Conservation (phyloP, 1,139 yeast genomes). For the Yamadazyma kanchanaburiensis region DNA sequence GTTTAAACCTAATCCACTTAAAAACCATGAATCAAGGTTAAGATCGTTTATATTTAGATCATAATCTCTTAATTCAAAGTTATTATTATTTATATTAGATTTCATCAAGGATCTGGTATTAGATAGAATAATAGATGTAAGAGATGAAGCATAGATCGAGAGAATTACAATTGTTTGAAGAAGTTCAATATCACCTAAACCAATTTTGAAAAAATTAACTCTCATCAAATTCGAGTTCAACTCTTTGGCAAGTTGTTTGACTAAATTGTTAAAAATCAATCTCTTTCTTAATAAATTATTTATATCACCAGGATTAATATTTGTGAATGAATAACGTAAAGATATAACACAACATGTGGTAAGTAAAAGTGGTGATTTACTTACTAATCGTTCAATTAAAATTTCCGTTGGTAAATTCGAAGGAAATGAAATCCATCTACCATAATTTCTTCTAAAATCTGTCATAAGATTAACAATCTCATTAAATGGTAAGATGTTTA, state of each 20-base stretch:
- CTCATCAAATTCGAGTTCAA: slow-evolving; percentile 39
- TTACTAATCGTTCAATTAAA: slow-evolving; percentile 50
- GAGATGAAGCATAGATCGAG: slow-evolving; percentile 57
- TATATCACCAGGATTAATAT: slow-evolving; percentile 21
- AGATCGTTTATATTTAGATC: slow-evolving; percentile 16
- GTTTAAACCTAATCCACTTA: slow-evolving; percentile 57
- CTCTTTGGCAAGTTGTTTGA: slow-evolving; percentile 36
- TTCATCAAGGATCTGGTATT: slow-evolving; percentile 10
- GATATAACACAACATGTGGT: slow-evolving; percentile 67
- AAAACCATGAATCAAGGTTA: slow-evolving; percentile 57
- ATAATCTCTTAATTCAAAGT: slow-evolving; percentile 15
- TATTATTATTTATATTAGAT: slow-evolving; percentile 9
- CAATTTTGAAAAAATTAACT: slow-evolving; percentile 12
- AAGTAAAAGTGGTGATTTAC: slow-evolving; percentile 57
- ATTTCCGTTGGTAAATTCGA: slow-evolving; percentile 46
- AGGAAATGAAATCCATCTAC: slow-evolving; percentile 78
- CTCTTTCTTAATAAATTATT: slow-evolving; percentile 17
- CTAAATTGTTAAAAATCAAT: slow-evolving; percentile 21
- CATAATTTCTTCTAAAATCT: slow-evolving; percentile 64
- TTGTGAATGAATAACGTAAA: slow-evolving; percentile 42
- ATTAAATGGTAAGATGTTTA: slow-evolving; percentile 46
- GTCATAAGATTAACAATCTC: slow-evolving; percentile 52
- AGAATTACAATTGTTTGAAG: slow-evolving; percentile 63
- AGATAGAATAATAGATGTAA: slow-evolving; percentile 43
- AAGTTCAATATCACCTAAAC: slow-evolving; percentile 49